Conservation (phyloP, 1,139 yeast species). For the Kurtzmaniella natalensis region DNA sequence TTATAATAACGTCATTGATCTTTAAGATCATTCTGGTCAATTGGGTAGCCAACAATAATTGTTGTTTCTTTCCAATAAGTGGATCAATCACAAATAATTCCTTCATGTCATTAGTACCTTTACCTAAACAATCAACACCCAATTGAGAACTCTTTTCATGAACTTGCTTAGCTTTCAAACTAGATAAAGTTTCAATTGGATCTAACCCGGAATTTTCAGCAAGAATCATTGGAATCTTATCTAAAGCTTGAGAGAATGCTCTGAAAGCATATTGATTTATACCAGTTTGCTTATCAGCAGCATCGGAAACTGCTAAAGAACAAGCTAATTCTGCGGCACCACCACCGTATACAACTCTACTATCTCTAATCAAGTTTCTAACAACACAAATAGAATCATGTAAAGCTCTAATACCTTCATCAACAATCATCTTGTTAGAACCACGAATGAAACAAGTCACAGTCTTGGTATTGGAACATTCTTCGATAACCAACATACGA, state of each 20-base stretch:
- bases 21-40: conserved; percentile 95
- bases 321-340: conserved; percentile 97
- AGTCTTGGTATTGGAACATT: conserved; percentile 82
- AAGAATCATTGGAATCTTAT: conserved; percentile 86
- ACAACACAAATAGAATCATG: conserved; percentile 98
- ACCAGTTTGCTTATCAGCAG: conserved; percentile 89
- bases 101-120: conserved; percentile 86
- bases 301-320: conserved; percentile 86
- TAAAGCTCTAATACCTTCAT: conserved; percentile 92
- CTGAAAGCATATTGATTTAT: conserved; percentile 98
- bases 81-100: conserved; percentile 95
- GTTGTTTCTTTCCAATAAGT: conserved; percentile 94
- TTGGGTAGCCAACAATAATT: conserved; percentile 90
- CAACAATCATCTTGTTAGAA: conserved; percentile 95
- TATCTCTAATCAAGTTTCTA: conserved; percentile 88
- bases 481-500: conserved; percentile 92
- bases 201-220: conserved; percentile 96
- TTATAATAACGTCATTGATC: conserved; percentile 91
- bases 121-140: conserved; percentile 93
- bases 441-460: conserved; percentile 94
- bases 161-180: conserved; percentile 80
- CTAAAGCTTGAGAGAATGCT: conserved; percentile 89
- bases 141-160: conserved; percentile 63
- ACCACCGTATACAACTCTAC: conserved; percentile 95
- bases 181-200: conserved; percentile 85